Base-by-base conservation (phyloP, 2,329 filamentous ascomycete species). In the Teratosphaeria nubilosa region DNA sequence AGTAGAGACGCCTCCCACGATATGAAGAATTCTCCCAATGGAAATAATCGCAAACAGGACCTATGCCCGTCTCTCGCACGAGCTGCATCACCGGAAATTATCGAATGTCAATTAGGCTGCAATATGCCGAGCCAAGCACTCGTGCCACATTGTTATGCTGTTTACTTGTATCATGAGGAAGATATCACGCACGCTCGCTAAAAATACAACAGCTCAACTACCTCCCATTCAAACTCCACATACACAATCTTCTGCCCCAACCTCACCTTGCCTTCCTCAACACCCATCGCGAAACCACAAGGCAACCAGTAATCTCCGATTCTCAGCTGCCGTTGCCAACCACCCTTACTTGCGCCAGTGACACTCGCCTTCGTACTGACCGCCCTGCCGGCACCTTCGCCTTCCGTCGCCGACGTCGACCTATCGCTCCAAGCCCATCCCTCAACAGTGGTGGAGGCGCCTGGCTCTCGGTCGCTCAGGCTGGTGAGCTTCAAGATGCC, bases 391-490 rank as follows among this genome's bases (percentile, higher is more conserved):
- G 1, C 41, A 22, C 20, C 41, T 1, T 6, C 2, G 3, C 41
- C 41, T 22, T 48, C 41, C 25, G 7, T 53, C 7, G 41, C 55
- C 41, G 50, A 20, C 48, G 30, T 24, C 55, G 20, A 13, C 24
- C 30, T 7, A 10, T 55, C 55, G 25, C 45, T 60, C 65, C 75
- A 81, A 64, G 76, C 74, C 83, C 83, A 85, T 56, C 82, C 74
- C 75, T 86, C 84, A 1, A 78, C 72, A 22, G 75, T 72, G 11
- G 81, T 48, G n/a, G 41, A 48, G 11, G n/a, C 20, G 41, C 41
- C 41, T 48, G 41, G n/a, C 6, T 48, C 41, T 48, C 41, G 22
- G 20, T 16, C 20, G 41, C 41, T 22, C 4, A 22, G 16, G 41
- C n/a, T 7, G 20, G 41, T 9, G 7, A 71, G 68, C 61, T 80